Percentiles rank a stretch among this genome's conserved stretches.
Evolutionary conservation across 139 green algal species (phyloP).

Genomic region (Coelastrella sp.): DNA sequence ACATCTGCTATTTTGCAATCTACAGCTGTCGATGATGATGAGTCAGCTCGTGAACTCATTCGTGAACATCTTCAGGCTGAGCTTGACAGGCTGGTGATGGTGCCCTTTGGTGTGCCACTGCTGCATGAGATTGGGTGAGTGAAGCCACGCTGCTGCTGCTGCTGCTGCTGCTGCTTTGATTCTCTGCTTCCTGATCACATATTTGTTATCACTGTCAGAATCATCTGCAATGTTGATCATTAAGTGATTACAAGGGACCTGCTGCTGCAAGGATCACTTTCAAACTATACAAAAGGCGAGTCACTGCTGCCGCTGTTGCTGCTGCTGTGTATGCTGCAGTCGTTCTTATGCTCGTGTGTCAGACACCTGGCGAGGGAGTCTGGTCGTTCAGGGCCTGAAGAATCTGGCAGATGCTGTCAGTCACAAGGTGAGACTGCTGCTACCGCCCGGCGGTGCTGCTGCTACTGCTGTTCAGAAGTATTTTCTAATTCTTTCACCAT

Average conservation of each 20-base stretch:
- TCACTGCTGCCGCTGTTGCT: not conserved
- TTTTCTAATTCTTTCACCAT: not conserved
- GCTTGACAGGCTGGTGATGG: conserved; percentile 29
- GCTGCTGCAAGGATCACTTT: not conserved
- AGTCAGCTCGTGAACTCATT: not conserved
- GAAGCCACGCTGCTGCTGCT: not conserved
- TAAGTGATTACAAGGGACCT: not conserved
- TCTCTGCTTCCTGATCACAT: not conserved
- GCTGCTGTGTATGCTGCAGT: not conserved
- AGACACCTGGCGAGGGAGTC: conserved; percentile 30
- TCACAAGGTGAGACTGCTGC: conserved; percentile 34
- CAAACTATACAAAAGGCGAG: not conserved
- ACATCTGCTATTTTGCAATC: no score
- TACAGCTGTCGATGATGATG: not conserved
- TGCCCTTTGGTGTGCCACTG: conserved; percentile 34
- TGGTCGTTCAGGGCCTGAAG: conserved; percentile 31
- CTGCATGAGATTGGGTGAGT: conserved; percentile 38
- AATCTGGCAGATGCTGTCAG: conserved; percentile 31
- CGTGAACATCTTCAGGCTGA: conserved; percentile 6
- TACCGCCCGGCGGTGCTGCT: not conserved
- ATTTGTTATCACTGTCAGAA: no score
- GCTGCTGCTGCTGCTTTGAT: not conserved
- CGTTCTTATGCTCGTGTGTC: conserved; percentile 10
- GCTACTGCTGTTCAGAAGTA: not conserved
- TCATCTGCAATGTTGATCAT: no score